A percentile compares a stretch with the other conserved stretches of the same genome.
These are phyloP conservation scores for Wickerhamomyces sp. DNA, from an alignment of 1,139 yeast species.

Conservation along the genomic window DNA sequence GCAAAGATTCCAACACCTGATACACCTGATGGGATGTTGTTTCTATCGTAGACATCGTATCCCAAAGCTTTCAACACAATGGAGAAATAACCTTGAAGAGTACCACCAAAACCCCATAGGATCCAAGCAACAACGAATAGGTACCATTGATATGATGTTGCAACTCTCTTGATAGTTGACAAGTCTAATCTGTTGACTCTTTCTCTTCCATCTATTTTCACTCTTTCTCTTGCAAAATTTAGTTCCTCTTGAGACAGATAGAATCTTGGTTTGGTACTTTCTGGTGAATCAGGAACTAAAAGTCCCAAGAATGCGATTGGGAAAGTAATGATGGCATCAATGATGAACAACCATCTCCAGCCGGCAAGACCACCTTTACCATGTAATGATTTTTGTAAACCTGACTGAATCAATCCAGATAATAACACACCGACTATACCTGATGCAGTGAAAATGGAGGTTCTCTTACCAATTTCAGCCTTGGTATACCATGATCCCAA, in stretches of 20 bases:
- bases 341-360: slow-evolving; percentile 69
- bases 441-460: slow-evolving; percentile 52
- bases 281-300: slow-evolving; percentile 47
- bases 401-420: slow-evolving; percentile 55
- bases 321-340: slow-evolving; percentile 52
- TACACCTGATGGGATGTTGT: slow-evolving; percentile 42
- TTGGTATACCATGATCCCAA: slow-evolving; percentile 56
- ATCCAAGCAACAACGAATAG: slow-evolving; percentile 13
- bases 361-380: slow-evolving; percentile 46
- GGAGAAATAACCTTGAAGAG: slow-evolving; percentile 3
- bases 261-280: slow-evolving; percentile 29
- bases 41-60: slow-evolving; percentile 34
- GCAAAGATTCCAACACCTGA: slow-evolving; percentile 38
- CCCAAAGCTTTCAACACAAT: slow-evolving; percentile 28
- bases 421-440: slow-evolving; percentile 53
- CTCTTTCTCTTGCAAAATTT: slow-evolving; percentile 8
- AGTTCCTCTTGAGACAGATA: slow-evolving; percentile 13
- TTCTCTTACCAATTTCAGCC: slow-evolving; percentile 50
- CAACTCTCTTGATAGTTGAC: slow-evolving; percentile 8
- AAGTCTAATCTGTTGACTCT: slow-evolving; percentile 8
- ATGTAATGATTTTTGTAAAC: slow-evolving; percentile 40
- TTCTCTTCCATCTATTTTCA: slow-evolving; percentile 12
- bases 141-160: slow-evolving; percentile 15
- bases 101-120: slow-evolving; percentile 7
- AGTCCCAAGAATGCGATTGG: slow-evolving; percentile 41